Conservation (phyloP, 352 stramenopile species). For the Phytophthora colocasiae region DNA sequence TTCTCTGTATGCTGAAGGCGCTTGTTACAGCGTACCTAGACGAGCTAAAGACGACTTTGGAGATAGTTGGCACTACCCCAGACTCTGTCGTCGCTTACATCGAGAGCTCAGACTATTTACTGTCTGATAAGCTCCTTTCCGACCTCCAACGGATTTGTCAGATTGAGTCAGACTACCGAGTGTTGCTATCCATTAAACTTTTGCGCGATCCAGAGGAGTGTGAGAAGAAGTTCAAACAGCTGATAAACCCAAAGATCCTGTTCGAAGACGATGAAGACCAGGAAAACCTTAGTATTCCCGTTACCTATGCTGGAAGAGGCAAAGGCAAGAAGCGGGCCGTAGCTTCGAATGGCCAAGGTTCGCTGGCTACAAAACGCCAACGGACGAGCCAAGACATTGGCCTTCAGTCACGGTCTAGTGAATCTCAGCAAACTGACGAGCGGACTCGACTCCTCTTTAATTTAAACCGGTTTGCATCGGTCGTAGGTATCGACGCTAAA, state of each 20-base stretch:
- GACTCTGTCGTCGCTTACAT: slow-evolving; percentile 29
- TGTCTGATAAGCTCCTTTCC: slow-evolving; percentile 38
- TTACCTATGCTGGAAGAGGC: slow-evolving; percentile 11
- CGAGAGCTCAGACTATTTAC: slow-evolving; percentile 34
- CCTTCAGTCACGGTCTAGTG: not conserved
- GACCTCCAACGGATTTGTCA: slow-evolving; percentile 57
- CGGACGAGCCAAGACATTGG: slow-evolving; percentile 3
- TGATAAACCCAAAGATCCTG: slow-evolving; percentile 55
- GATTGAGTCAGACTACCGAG: slow-evolving; percentile 55
- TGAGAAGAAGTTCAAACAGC: slow-evolving; percentile 48
- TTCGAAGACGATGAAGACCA: slow-evolving; percentile 31
- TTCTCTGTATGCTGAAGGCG: slow-evolving; percentile 46
- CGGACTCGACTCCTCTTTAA: slow-evolving; percentile 48
- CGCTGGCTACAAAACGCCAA: slow-evolving; percentile 13
- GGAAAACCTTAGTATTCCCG: not conserved
- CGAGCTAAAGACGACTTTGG: slow-evolving; percentile 36
- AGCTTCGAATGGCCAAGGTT: not conserved
- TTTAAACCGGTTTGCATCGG: slow-evolving; percentile 59
- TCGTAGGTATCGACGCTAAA: slow-evolving; percentile 46
- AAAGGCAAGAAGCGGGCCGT: slow-evolving; percentile 36
- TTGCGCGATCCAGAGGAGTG: slow-evolving; percentile 53
- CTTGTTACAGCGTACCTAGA: slow-evolving; percentile 41
- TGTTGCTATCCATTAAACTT: slow-evolving; percentile 62
- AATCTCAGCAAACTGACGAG: slow-evolving; percentile 44
- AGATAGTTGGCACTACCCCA: slow-evolving; percentile 24